Evolutionary conservation across 1,284 basidiomycete species (phyloP).

Genomic region (Kalmanozyma brasiliensis): DNA sequence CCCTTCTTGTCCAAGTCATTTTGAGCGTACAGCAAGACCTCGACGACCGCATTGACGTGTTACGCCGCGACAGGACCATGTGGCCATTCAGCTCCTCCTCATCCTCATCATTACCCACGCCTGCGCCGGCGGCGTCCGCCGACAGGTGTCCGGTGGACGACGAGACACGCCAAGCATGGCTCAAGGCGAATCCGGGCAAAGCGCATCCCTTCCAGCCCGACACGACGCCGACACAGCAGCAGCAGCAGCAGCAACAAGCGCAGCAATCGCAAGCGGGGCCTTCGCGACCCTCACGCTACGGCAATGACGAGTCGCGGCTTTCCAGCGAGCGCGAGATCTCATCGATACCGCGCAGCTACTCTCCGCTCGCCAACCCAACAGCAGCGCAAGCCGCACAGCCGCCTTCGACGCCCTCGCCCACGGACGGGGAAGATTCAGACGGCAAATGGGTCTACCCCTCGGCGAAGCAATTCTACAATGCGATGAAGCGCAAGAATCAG

Average conservation of each 20-base stretch:
- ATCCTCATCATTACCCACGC: background rate
- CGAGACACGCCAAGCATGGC: conserved; percentile 66
- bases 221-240: background rate
- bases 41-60: too few relatives aligned
- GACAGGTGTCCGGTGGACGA: conserved; percentile 80
- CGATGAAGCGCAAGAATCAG: conserved; percentile 88
- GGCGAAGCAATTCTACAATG: conserved; percentile 93
- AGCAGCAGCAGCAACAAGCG: conserved; percentile 1
- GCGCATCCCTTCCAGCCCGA: conserved; percentile 30
- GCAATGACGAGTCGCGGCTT: conserved; percentile 58
- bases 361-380: conserved; percentile 19
- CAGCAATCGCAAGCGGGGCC: conserved; percentile 15
- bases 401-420: conserved; percentile 8
- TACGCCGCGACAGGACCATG: too few relatives aligned
- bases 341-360: conserved; percentile 79
- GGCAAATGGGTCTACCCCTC: conserved; percentile 97
- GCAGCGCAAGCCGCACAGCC: conserved; percentile 20
- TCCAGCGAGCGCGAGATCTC: conserved; percentile 81
- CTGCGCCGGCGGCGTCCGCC: conserved; percentile 16
- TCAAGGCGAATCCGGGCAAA: conserved; percentile 65
- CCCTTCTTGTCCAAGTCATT: too few relatives aligned
- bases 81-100: conserved; percentile 43
- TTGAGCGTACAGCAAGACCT: too few relatives aligned
- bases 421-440: conserved; percentile 39
- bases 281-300: conserved; percentile 13